phyloP scores from a whole-genome alignment of 495 filamentous ascomycete genomes.

The Penicillium malachiteum region DNA sequence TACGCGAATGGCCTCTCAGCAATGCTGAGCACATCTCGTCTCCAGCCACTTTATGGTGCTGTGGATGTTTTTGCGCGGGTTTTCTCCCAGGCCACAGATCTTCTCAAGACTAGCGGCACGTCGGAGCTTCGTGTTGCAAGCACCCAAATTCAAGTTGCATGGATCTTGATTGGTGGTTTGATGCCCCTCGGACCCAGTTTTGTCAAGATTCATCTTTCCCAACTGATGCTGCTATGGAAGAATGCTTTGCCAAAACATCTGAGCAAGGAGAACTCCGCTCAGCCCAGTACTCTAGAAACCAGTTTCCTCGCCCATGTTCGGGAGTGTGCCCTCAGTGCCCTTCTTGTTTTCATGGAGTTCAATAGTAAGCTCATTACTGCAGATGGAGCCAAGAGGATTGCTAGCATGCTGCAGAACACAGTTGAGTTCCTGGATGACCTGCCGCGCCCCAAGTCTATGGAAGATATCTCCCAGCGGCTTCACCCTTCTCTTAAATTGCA shows the following conservation, averaged over 20 bases:
- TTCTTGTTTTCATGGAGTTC: constrained; percentile 89
- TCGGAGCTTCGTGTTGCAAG: constrained; percentile 88
- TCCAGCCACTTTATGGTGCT: constrained; percentile 89
- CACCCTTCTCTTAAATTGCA: constrained; percentile 85
- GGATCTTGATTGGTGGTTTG: constrained; percentile 93
- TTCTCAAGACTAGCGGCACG: constrained; percentile 89
- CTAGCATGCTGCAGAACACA: constrained; percentile 93
- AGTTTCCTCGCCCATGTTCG: constrained; percentile 93
- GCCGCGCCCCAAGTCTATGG: constrained; percentile 79
- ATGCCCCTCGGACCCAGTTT: constrained; percentile 98
- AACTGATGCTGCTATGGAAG: constrained; percentile 95
- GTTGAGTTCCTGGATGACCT: constrained; percentile 81
- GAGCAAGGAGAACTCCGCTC: constrained; percentile 79
- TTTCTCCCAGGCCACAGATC: constrained; percentile 82
- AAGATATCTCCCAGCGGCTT: constrained; percentile 82
- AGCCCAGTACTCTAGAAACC: constrained; percentile 79
- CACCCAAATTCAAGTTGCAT: constrained; percentile 95
- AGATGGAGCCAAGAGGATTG: constrained; percentile 91
- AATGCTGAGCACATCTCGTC: constrained; percentile 81
- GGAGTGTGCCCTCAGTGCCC: constrained; percentile 90
- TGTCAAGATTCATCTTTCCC: constrained; percentile 96
- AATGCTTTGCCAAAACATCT: constrained; percentile 95
- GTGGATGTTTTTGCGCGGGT: constrained; percentile 93
- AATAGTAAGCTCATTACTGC: constrained; percentile 89
- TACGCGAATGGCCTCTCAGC: constrained; percentile 93